Base-by-base conservation (phyloP, 768 basidiomycete genomes). In the Mycena pura region DNA sequence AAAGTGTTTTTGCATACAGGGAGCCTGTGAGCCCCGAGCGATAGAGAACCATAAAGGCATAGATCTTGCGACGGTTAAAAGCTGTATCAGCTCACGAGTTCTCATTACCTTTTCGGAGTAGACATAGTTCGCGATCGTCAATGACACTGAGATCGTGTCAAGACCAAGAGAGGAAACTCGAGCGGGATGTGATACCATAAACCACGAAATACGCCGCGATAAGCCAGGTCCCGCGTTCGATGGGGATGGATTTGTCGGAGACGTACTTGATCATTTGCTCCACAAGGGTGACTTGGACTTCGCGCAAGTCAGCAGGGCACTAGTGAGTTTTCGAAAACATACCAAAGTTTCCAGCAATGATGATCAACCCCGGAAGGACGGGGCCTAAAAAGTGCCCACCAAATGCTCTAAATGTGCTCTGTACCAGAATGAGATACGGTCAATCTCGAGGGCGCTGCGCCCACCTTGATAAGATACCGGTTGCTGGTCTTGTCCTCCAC, bases 11-110 rank as follows among this genome's bases (percentile, higher is more conserved):
- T 1, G 45, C 29, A 31, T 61, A 61, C 13, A 61, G 29, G 13
- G 52, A 31, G 40, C 60, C 60, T 15, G 60, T 55, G 60, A 61
- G 53, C 7, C 52, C 60, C 11, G 60, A 61, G n/a, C 60, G 52
- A 25, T 61, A 61, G 22, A 61, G 60, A 6, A 61, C 53, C 46
- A 61, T 34, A 21, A 61, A 61, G 24, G 46, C 53, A 40, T 55
- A 49, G 47, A 54, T 19, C 47, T 57, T 36, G 34, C 34, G 34
- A 9, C 9, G 34, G 9, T 36, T 9, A 36, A 17, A 17, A 36
- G 17, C 17, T 36, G 34, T 17, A 36, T 36, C 34, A 36, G 17
- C 10, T 9, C 34, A 36, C 34, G 9, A 36, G 34, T 36, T 9
- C 9, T 36, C 17, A 36, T 17, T 8, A 51, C 49, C 21, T 57